phyloP scores from a whole-genome alignment of 139 green algal species.

The Haematococcus sp. region DNA sequence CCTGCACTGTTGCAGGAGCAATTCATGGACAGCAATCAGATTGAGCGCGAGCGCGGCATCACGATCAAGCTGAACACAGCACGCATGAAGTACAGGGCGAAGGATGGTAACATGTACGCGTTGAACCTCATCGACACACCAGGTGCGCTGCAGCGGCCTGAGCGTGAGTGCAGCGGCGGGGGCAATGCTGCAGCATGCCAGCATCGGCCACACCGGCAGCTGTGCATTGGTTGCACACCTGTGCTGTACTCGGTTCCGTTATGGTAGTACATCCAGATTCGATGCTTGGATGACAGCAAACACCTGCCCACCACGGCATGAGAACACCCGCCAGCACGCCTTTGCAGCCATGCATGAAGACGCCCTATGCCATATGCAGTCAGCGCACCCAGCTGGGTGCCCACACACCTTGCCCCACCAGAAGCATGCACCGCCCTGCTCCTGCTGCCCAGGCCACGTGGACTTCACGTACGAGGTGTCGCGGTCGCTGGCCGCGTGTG shows the following conservation, averaged over 20 bases:
- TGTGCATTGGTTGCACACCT: not conserved
- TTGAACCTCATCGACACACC: slow-evolving; percentile 88
- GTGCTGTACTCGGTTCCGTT: too few species aligned
- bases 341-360: too few species aligned
- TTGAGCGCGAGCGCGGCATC: slow-evolving; percentile 91
- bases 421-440: not conserved
- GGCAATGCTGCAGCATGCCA: not conserved
- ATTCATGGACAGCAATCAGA: slow-evolving; percentile 89
- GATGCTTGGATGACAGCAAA: too few species aligned
- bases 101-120: slow-evolving; percentile 63
- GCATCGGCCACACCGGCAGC: not conserved
- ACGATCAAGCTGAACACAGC: slow-evolving; percentile 96
- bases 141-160: slow-evolving; percentile 6
- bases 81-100: slow-evolving; percentile 83
- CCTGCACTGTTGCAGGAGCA: slow-evolving; percentile 64
- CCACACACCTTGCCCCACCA: not conserved
- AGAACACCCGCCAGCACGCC: too few species aligned
- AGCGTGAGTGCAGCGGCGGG: not conserved
- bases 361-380: too few species aligned
- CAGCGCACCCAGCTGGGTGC: too few species aligned
- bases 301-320: too few species aligned
- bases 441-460: slow-evolving; percentile 43
- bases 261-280: too few species aligned
- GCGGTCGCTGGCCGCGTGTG: slow-evolving; percentile 63
- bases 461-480: slow-evolving; percentile 65